Evolutionary conservation across 495 filamentous ascomycete genomes (phyloP), one percentile per base, ranked within the genome.

Genomic region (Aspergillus affinis): DNA sequence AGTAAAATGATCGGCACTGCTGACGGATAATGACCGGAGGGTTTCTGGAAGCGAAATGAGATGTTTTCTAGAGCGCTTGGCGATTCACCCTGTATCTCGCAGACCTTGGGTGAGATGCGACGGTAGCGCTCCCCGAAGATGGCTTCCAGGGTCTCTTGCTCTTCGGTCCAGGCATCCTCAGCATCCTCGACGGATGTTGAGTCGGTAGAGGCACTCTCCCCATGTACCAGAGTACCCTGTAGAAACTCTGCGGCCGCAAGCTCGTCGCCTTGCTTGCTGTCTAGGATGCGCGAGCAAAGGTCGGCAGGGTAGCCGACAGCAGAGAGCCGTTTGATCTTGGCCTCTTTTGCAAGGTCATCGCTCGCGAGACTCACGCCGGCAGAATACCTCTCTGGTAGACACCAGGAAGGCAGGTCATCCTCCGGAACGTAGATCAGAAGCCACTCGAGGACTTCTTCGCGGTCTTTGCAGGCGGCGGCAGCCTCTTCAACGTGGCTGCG

Each of bases 391-490:
- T 94, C 93, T 4, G 95, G 95, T 23, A 98, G 77, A 69, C 90
- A 88, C 91, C 93, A 96, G 18, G 81, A 71, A 0, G 94, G 94
- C 2, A 97, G 75, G 70, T 98, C 94, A 70, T 98, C 95, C 72
- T 98, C 94, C 3, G 94, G 95, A 19, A 98, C 90, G 73, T 98
- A 93, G 30, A 98, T 89, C 20, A 98, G 80, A 19, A 98, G 84
- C 94, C 94, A 98, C 62, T 90, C 88, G 8, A 98, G 77, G 13
- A 90, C 84, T 72, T 98, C 95, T 69, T 98, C 93, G n/a, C 86
- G 82, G 70, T 96, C 91, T 75, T 91, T 95, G 72, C 91, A 96
- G 64, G 90, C 86, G 27, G 82, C 84, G 0, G 89, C 84, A 9
- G 94, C 95, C 74, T 98, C 94, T 68, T 96, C 88, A 45, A 91